Conservation (phyloP, 768 basidiomycete species). For the Russula abietina region DNA sequence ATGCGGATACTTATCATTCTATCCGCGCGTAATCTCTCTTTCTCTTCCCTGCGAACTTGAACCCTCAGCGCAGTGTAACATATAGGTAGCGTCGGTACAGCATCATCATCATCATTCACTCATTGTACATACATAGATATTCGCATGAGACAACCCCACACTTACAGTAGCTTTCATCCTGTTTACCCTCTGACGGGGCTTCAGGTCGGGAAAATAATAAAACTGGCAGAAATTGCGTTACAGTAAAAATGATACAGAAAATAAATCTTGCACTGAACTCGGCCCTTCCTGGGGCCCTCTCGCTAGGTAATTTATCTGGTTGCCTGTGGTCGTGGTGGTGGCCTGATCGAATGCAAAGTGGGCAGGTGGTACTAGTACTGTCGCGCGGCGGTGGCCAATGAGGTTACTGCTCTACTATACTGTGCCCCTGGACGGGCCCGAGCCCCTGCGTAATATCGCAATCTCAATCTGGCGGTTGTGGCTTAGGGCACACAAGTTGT, state of each 20-base stretch:
- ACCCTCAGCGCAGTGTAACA: slow-evolving; percentile 14
- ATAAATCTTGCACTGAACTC: neutral
- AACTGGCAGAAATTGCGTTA: too few relatives aligned
- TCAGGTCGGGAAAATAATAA: slow-evolving; percentile 2
- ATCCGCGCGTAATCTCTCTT: slow-evolving; percentile 11
- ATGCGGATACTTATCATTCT: neutral
- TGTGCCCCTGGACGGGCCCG: neutral
- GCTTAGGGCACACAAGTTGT: neutral
- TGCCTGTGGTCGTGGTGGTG: neutral
- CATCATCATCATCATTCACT: slow-evolving; percentile 3
- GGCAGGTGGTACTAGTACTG: too few relatives aligned
- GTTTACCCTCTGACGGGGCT: neutral
- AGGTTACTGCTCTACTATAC: too few relatives aligned
- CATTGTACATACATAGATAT: slow-evolving; percentile 16
- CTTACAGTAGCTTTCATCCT: neutral
- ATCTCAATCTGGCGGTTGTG: neutral
- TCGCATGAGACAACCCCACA: neutral
- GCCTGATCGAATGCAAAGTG: neutral
- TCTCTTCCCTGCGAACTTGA: neutral
- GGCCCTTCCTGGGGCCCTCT: neutral
- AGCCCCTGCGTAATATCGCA: neutral
- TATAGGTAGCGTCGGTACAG: slow-evolving; percentile 4
- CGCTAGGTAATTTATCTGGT: neutral
- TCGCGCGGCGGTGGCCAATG: too few relatives aligned
- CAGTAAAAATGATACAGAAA: too few relatives aligned